Base-by-base conservation (phyloP, 2,329 filamentous ascomycete species). In the Colletotrichum melonis region DNA sequence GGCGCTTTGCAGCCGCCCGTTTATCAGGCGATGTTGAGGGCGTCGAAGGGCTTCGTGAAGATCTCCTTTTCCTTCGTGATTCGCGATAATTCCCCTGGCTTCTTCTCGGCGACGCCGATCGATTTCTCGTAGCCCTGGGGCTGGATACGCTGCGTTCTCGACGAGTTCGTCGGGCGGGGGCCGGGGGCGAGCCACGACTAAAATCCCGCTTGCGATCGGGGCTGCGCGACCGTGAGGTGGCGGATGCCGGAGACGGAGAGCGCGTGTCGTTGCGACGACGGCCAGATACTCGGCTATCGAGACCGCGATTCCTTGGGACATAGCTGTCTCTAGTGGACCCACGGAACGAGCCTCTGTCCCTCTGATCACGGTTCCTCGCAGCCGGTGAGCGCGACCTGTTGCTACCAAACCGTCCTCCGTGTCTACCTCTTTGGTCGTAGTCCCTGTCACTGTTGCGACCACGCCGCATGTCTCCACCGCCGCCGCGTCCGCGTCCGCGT, bases 401-500 rank as follows among this genome's bases (percentile, higher is more conserved):
- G 11, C 83, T 80, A 26, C 83, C 82, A 26, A 87, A 84, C n/a
- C 83, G 85, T 64, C 83, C 83, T 0, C 85, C 85, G 56, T 86
- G 84, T 60, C 85, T 81, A 35, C 86, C 83, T 46, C 82, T 77
- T 24, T 81, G 82, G 28, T 86, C 86, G 58, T 83, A 84, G 62
- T 86, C 86, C 75, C 88, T 84, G 73, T 90, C 87, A 52, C 88
- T 86, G 67, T 87, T 85, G 73, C 89, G 85, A 24, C 86, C 86
- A 62, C 87, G 87, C 84, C 89, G 89, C 52, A 84, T 86, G 73
- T 90, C 89, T 24, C 86, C 38, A 8, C 38, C 38, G 5, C 38
- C 82, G 42, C 86, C 82, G 30, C 87, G 86, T 54, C 86, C 86
- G 74, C 88, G 85, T 66, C 86, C 84, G 75, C 88, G 84, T 59